Percentiles rank a stretch among this genome's conserved stretches.
Evolutionary conservation across 1,284 basidiomycete species (phyloP).

Genomic region (Peniophora sp.): DNA sequence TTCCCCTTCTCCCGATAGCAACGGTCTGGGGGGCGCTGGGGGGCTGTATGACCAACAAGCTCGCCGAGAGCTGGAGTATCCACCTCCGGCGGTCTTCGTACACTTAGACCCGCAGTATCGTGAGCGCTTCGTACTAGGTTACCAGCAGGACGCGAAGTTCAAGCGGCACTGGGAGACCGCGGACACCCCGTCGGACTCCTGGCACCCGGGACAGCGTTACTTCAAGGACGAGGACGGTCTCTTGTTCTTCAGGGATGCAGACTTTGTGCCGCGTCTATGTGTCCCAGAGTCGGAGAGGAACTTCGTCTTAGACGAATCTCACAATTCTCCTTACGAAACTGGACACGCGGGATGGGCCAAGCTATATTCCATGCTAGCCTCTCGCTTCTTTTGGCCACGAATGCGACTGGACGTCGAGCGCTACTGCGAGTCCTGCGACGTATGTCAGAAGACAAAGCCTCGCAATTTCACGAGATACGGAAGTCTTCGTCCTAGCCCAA

Average conservation of each 20-base stretch:
- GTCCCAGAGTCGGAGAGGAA: constrained; percentile 7
- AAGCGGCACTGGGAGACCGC: no score
- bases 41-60: no score
- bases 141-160: no score
- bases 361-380: not conserved
- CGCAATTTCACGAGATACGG: not conserved
- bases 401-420: not conserved
- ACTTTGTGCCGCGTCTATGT: constrained; percentile 13
- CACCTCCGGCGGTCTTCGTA: no score
- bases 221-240: constrained; percentile 10
- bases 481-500: not conserved
- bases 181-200: no score
- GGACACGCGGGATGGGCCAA: constrained; percentile 9
- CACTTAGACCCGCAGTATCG: no score
- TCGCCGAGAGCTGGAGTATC: no score
- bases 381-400: not conserved
- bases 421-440: not conserved
- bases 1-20: no score
- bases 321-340: constrained; percentile 6
- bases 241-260: constrained; percentile 16
- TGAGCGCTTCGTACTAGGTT: no score
- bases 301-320: constrained; percentile 6
- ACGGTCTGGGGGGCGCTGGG: no score
- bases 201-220: no score
- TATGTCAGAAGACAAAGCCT: not conserved